A percentile compares a stretch with the other conserved stretches of the same genome.
Evolutionary conservation across 2,329 filamentous ascomycete species (phyloP).

Genomic region (Dothiorella sarmentorum): DNA sequence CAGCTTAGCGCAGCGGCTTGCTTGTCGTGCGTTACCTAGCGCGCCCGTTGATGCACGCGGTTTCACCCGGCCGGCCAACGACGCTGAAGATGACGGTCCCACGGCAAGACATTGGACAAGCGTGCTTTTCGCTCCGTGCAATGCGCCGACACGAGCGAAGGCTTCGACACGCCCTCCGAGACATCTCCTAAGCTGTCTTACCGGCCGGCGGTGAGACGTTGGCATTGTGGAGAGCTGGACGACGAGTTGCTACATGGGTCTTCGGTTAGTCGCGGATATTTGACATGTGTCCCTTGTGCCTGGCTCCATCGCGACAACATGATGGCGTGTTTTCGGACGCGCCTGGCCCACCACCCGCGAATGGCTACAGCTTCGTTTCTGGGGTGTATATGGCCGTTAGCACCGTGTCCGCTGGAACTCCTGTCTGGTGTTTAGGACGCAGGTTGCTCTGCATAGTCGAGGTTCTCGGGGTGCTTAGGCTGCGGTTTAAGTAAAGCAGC

Average conservation of each 20-base stretch:
- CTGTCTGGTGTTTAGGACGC: background rate
- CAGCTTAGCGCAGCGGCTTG: background rate
- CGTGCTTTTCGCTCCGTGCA: background rate
- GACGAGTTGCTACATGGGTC: background rate
- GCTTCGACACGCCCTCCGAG: background rate
- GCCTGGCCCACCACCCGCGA: background rate
- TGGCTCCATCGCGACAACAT: constrained; percentile 4
- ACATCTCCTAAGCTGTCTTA: background rate
- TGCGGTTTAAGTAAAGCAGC: background rate
- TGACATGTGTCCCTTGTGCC: background rate
- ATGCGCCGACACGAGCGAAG: background rate
- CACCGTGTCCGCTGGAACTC: too few species aligned
- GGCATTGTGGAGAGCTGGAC: background rate
- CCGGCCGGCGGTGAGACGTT: background rate
- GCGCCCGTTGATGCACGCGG: background rate
- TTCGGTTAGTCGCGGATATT: constrained; percentile 8
- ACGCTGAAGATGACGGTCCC: background rate
- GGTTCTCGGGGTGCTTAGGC: background rate
- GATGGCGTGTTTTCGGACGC: background rate
- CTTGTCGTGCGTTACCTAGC: constrained; percentile 6
- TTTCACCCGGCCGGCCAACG: background rate
- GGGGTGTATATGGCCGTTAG: too few species aligned
- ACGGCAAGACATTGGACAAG: background rate
- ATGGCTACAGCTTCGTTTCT: too few species aligned
- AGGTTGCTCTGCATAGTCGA: background rate